Evolutionary conservation across 148 eudicot genomes (phyloP).

Genomic region (Camellia sinensis): DNA sequence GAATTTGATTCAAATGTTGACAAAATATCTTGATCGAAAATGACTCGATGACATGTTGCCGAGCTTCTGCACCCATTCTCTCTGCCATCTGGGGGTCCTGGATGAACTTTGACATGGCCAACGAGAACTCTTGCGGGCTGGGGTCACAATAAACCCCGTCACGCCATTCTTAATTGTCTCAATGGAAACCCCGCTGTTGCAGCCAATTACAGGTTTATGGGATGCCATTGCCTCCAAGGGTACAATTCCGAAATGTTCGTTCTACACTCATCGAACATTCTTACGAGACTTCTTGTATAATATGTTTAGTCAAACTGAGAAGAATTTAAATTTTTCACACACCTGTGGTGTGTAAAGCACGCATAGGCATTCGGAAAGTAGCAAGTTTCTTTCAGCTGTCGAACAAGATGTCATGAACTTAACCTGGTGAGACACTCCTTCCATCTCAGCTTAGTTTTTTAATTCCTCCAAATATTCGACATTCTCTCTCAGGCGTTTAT

Average conservation of each 20-base stretch:
- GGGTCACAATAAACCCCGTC: slow-evolving; percentile 88
- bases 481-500: slow-evolving; percentile 78
- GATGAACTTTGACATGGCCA: slow-evolving; percentile 64
- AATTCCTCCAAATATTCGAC: slow-evolving; percentile 88
- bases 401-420: slow-evolving; percentile 75
- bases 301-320: no score
- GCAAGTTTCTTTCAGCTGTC: no score
- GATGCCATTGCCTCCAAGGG: slow-evolving; percentile 99
- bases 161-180: slow-evolving; percentile 69
- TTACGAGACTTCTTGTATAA: no score
- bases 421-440: slow-evolving; percentile 66
- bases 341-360: no score
- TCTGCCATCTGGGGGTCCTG: slow-evolving; percentile 52
- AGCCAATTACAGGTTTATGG: slow-evolving; percentile 81
- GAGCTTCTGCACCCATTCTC: slow-evolving; percentile 71
- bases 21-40: slow-evolving; percentile 82
- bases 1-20: slow-evolving; percentile 51
- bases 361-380: no score
- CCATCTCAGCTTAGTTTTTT: slow-evolving; percentile 56
- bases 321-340: no score
- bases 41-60: slow-evolving; percentile 61
- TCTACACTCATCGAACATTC: slow-evolving; percentile 60
- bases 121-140: slow-evolving; percentile 57
- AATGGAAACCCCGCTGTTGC: slow-evolving; percentile 90
- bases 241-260: slow-evolving; percentile 93